Evolutionary conservation across 2,329 filamentous ascomycete genomes (phyloP), one percentile per base, ranked within the genome.

Genomic region (Scortechinia acanthostroma): DNA sequence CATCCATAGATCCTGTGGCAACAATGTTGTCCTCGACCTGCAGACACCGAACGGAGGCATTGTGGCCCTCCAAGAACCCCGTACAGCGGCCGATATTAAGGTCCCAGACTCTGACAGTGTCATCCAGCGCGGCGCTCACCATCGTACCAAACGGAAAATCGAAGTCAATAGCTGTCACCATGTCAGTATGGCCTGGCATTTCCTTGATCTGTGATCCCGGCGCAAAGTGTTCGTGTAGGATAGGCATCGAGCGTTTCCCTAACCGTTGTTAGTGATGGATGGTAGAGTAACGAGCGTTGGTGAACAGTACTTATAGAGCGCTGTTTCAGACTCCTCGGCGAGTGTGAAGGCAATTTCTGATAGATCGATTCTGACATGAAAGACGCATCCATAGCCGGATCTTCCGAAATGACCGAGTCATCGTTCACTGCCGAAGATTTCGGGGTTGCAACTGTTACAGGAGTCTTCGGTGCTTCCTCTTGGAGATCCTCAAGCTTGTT

Each of bases 31-130:
- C 83, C 53, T 88, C 82, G 2, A 88, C 78, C 55, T 88, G 84
- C 25, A 88, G 61, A 53, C 83, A 83, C 45, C 83, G 73, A 15
- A 88, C 84, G 2, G 83, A 87, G 15, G 82, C 83, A 28, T 86
- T 74, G 57, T 88, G 84, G 1, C 84, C 84, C 59, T 88, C 84
- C 22, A 88, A 65, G 56, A 85, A 69, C 21, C 84, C 84, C 54
- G 84, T 79, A 56, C 84, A 87, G 43, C 82, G 71, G 25, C 84
- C 83, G 19, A 79, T 74, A 54, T 82, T 86, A 50, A 88, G 63
- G 58, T 88, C 83, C 84, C 84, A 88, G n/a, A 88, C 84, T 47
- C 82, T 69, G 17, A 88, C 82, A 1, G 83, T 86, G 57, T 88
- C 84, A 53, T 88, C 84, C 47, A 87, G 58, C 3, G 83, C 78